Conservation (phyloP, 164 flowering plant species). For the Akebia trifoliata region DNA sequence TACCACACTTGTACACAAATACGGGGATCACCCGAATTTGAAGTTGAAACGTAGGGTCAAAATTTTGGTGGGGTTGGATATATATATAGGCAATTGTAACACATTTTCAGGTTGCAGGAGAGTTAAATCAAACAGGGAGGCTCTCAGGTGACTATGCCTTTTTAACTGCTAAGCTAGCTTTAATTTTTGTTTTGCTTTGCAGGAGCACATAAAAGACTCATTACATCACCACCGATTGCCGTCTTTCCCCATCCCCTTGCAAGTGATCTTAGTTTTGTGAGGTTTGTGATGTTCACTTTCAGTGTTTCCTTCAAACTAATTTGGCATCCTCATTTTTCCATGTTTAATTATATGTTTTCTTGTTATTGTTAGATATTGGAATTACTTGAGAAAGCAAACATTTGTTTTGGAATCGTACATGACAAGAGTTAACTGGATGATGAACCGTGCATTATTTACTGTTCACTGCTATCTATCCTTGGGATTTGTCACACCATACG, state of each 20-base stretch:
- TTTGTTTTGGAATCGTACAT: constrained; percentile 91
- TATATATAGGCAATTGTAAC: too few relatives aligned
- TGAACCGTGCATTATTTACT: constrained; percentile 85
- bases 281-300: constrained; percentile 35
- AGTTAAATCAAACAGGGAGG: too few relatives aligned
- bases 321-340: neutral
- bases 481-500: constrained; percentile 88
- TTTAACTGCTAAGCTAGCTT: too few relatives aligned
- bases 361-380: constrained; percentile 75
- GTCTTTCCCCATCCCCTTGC: constrained; percentile 96
- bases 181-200: constrained; percentile 13
- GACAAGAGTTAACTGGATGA: constrained; percentile 67
- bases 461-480: constrained; percentile 87
- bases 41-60: too few relatives aligned
- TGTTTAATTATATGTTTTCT: neutral
- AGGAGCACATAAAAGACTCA: constrained; percentile 88
- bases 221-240: constrained; percentile 92
- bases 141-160: too few relatives aligned
- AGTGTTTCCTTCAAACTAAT: constrained; percentile 3
- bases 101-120: too few relatives aligned
- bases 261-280: constrained; percentile 80
- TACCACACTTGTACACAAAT: too few relatives aligned
- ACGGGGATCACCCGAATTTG: too few relatives aligned
- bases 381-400: constrained; percentile 96
- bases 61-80: too few relatives aligned